These are phyloP conservation scores for Daldinia bambusicola DNA, from an alignment of 495 filamentous ascomycete species.

Conservation along the genomic window DNA sequence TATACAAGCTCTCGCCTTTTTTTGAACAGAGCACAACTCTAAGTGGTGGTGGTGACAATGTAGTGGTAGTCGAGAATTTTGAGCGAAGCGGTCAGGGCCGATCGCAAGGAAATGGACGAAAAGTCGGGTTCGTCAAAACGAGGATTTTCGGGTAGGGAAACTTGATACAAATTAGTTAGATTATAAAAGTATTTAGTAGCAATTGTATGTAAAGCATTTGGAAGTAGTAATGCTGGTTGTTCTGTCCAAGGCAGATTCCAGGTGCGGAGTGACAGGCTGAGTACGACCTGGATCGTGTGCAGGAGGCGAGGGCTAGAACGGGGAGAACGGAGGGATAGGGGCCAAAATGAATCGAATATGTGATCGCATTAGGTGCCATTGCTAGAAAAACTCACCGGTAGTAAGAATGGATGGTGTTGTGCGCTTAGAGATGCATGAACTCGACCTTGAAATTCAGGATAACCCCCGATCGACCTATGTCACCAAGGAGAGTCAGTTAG, in stretches of 20 bases:
- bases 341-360: conserved; percentile 36
- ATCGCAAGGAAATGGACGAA: conserved; percentile 43
- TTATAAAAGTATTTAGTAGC: not conserved
- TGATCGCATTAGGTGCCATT: conserved; percentile 54
- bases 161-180: conserved; percentile 24
- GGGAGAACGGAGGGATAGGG: conserved; percentile 25
- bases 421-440: conserved; percentile 47
- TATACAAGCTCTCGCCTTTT: conserved; percentile 26
- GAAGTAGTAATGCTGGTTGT: conserved; percentile 12
- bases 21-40: conserved; percentile 11
- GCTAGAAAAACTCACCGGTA: conserved; percentile 54
- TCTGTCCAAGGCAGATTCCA: conserved; percentile 33
- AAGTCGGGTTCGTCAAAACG: conserved; percentile 28
- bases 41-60: conserved; percentile 30
- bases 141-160: conserved; percentile 13
- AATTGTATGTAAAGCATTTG: not conserved
- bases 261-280: conserved; percentile 30
- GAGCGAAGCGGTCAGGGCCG: conserved; percentile 41
- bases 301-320: conserved; percentile 22
- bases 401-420: conserved; percentile 50
- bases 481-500: conserved; percentile 31
- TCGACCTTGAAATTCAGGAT: conserved; percentile 44
- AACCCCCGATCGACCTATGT: conserved; percentile 46
- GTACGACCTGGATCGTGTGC: conserved; percentile 12
- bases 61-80: conserved; percentile 21